Evolutionary conservation across 306 rosid genomes (phyloP).

Genomic region (Lablab purpureus): DNA sequence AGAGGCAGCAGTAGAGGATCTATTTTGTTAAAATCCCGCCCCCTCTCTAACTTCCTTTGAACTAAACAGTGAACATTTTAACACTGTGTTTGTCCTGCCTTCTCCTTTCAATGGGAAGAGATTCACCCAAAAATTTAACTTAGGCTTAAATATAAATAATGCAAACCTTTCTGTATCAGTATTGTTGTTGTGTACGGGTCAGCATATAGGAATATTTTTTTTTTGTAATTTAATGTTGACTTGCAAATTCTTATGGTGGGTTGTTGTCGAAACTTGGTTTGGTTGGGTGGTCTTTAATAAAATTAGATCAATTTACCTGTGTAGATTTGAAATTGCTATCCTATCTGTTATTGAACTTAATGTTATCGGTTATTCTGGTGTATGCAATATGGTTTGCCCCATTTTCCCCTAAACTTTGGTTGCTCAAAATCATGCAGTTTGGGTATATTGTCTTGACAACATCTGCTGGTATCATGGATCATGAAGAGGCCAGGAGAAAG

Average conservation of each 20-base stretch:
- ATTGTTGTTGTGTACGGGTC: neutral
- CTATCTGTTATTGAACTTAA: neutral
- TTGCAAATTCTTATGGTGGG: neutral
- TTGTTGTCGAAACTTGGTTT: neutral
- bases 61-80: too few relatives aligned
- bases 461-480: constrained; percentile 51
- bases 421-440: constrained; percentile 33
- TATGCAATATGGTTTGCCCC: neutral
- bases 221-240: neutral
- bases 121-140: neutral
- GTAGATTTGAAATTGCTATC: constrained; percentile 15
- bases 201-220: neutral
- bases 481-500: constrained; percentile 51
- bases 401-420: neutral
- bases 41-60: too few relatives aligned
- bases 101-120: neutral
- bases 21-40: too few relatives aligned
- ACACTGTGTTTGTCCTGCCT: neutral
- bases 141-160: neutral
- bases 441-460: constrained; percentile 51
- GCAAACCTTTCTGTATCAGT: neutral
- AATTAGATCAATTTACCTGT: neutral
- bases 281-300: neutral
- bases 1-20: too few relatives aligned
- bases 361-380: neutral